phyloP scores from a whole-genome alignment of 768 basidiomycete genomes.

The Suillus plorans region DNA sequence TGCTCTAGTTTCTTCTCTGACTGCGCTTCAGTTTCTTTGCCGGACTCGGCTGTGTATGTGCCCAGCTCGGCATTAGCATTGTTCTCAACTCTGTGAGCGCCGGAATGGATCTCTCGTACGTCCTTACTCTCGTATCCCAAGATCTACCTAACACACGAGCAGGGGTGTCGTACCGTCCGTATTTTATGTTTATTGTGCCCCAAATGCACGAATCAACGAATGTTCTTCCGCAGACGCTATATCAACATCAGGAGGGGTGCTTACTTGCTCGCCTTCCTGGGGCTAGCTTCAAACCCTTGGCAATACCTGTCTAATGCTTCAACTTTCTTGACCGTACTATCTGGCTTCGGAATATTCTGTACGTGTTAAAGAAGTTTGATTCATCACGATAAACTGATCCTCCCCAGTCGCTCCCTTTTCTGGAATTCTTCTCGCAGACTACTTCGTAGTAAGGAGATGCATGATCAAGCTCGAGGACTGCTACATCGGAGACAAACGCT shows the following conservation, averaged over 20 bases:
- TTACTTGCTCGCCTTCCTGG: slow-evolving; percentile 11
- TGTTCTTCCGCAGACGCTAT: slow-evolving; percentile 5
- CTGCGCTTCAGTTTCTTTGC: slow-evolving; percentile 17
- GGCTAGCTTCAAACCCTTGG: slow-evolving; percentile 12
- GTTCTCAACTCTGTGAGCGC: slow-evolving; percentile 20
- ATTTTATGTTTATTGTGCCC: background rate
- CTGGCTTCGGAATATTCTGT: slow-evolving; percentile 12
- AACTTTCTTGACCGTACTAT: slow-evolving; percentile 10
- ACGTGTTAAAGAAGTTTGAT: background rate
- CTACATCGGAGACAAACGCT: slow-evolving; percentile 9
- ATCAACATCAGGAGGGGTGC: slow-evolving; percentile 15
- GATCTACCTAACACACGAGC: background rate
- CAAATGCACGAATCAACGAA: background rate
- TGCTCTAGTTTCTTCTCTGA: slow-evolving; percentile 6
- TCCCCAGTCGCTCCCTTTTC: slow-evolving; percentile 12
- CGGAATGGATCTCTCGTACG: slow-evolving; percentile 22
- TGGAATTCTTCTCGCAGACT: slow-evolving; percentile 14
- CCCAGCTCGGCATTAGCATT: slow-evolving; percentile 19
- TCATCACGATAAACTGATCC: background rate
- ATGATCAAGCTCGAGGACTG: slow-evolving; percentile 9
- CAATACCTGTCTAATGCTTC: slow-evolving; percentile 12
- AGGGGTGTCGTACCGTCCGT: background rate
- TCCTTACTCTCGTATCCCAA: background rate
- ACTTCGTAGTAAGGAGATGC: slow-evolving; percentile 9
- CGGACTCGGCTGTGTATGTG: slow-evolving; percentile 18